Evolutionary conservation across 495 filamentous ascomycete species (phyloP), one percentile per base, ranked within the genome.

Genomic region (Delitschia confertaspora): DNA sequence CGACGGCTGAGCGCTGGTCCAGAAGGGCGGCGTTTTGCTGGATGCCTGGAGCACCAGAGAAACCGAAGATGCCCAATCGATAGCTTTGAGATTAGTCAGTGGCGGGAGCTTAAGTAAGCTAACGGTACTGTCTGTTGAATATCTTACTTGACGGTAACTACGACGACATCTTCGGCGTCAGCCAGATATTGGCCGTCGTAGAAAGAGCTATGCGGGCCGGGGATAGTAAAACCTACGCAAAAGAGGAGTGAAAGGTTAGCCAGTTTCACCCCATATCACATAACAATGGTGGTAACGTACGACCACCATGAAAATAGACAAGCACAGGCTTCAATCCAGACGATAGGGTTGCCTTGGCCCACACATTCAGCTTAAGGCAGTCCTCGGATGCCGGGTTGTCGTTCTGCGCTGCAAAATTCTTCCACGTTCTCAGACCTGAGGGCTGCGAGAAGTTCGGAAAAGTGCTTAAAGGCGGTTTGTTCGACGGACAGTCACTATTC

Each of bases 61-160:
- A 76, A 13, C 74, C 72, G 35, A 74, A 71, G 42, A 71, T 65
- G 44, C 60, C 64, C 30, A 70, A 20, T 17, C 73, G 72, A 51
- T 71, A 72, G 47, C 45, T 53, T 10, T 17, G 21, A 20, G 8
- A 18, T 9, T 19, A 27, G 7, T 17, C 13, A 20, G 20, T 24
- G n/a, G n/a, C n/a, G n/a, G n/a, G n/a, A n/a, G n/a, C n/a, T n/a
- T n/a, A n/a, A n/a, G 19, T 11, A 18, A 20, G 4, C 11, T 3
- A 19, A 22, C 31, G 26, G 31, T 23, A 9, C 6, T 19, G 8
- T 22, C 10, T 38, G 34, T 10, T 22, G 20, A 16, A 5, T 4
- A 6, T 38, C 41, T 33, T 36, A 75, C 52, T 68, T 71, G 39
- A 65, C 36, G 0, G 64, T 66, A 7, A 72, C 65, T 6, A 71